Conservation (phyloP, 108 stramenopile species). For the Cylindrotheca fusiformis region DNA sequence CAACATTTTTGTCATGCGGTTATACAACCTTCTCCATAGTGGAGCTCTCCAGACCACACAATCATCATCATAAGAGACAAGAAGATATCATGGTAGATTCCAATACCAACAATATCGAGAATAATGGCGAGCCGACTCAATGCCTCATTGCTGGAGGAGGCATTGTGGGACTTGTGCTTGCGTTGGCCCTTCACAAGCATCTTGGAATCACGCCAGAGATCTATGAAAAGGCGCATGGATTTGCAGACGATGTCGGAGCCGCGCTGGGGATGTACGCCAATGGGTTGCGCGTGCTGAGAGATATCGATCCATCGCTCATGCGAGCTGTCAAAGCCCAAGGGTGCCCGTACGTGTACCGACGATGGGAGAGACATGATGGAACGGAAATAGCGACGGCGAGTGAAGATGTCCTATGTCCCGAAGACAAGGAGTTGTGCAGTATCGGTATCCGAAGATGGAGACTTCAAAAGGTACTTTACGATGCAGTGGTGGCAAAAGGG, state of each 20-base stretch:
- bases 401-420: conserved; percentile 37
- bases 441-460: conserved; percentile 62
- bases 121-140: background rate
- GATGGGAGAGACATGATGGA: conserved; percentile 69
- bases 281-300: conserved; percentile 50
- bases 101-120: background rate
- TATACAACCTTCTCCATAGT: too few relatives aligned
- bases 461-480: conserved; percentile 49
- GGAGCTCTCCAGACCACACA: too few relatives aligned
- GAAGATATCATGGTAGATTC: background rate
- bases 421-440: conserved; percentile 32
- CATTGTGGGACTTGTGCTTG: conserved; percentile 25
- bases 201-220: conserved; percentile 17
- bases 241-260: conserved; percentile 45
- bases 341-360: conserved; percentile 50
- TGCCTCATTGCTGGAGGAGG: conserved; percentile 19
- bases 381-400: conserved; percentile 50
- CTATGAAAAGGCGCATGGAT: conserved; percentile 23
- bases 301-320: conserved; percentile 39
- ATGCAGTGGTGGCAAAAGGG: conserved; percentile 32
- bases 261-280: conserved; percentile 70
- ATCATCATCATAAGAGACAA: too few relatives aligned
- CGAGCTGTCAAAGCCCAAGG: conserved; percentile 31
- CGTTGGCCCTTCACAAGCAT: conserved; percentile 19
- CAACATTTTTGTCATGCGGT: too few relatives aligned